Evolutionary conservation across 768 basidiomycete species (phyloP).

Genomic region (Rhodotorula babjevae): DNA sequence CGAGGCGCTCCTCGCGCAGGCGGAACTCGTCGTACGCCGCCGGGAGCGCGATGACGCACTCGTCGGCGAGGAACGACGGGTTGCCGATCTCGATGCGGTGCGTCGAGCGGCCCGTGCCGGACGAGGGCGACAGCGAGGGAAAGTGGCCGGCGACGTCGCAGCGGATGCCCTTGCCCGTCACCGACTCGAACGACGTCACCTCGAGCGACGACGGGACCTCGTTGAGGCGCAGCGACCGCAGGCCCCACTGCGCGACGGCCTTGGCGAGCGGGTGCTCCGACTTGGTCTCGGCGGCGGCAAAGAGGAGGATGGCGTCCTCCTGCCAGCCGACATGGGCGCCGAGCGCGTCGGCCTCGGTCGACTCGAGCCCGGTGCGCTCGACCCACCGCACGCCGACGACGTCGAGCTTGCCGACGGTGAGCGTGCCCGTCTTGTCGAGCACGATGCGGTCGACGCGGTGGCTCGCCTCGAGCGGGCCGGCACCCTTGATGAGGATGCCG

Average conservation of each 20-base stretch:
- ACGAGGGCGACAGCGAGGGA: constrained; percentile 23
- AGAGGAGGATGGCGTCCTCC: constrained; percentile 63
- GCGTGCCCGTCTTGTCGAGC: constrained; percentile 94
- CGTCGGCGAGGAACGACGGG: constrained; percentile 58
- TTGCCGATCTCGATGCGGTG: constrained; percentile 65
- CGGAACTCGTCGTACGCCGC: constrained; percentile 62
- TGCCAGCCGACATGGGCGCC: constrained; percentile 23
- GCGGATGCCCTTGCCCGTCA: constrained; percentile 82
- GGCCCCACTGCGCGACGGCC: constrained; percentile 79
- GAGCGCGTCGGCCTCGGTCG: constrained; percentile 2
- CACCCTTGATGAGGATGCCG: constrained; percentile 97
- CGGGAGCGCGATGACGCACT: constrained; percentile 54
- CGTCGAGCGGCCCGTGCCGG: constrained; percentile 47
- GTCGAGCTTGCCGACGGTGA: constrained; percentile 87
- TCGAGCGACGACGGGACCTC: constrained; percentile 54
- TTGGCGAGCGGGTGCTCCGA: constrained; percentile 96
- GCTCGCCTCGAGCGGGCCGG: constrained; percentile 86
- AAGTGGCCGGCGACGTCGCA: constrained; percentile 55
- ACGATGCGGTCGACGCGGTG: constrained; percentile 73
- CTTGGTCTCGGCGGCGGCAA: constrained; percentile 78
- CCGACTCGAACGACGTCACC: constrained; percentile 73
- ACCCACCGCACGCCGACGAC: constrained; percentile 75
- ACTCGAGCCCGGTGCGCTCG: constrained; percentile 15
- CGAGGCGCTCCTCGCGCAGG: constrained; percentile 62
- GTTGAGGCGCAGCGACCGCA: constrained; percentile 55